phyloP scores from a whole-genome alignment of 164 flowering plant species.

The Chloranthus sessilifolius region DNA sequence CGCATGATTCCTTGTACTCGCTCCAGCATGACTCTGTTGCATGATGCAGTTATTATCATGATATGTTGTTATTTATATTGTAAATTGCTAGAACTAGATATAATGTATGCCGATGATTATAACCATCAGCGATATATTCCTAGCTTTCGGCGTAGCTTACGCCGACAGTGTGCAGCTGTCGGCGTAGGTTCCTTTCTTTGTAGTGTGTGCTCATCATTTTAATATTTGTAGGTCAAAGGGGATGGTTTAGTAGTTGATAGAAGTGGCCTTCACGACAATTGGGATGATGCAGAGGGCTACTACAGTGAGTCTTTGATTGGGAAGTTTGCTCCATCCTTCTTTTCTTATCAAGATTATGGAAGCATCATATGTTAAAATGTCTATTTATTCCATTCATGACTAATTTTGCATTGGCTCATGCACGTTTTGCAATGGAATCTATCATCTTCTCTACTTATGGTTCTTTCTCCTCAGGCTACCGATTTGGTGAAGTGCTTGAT shows the following conservation, averaged over 20 bases:
- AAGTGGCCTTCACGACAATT: constrained; percentile 90
- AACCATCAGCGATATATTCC: no score
- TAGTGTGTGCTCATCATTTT: background rate
- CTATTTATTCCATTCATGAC: background rate
- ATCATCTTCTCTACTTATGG: background rate
- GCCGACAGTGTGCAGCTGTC: no score
- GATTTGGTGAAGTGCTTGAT: constrained; percentile 96
- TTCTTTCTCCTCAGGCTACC: constrained; percentile 48
- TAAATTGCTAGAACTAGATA: no score
- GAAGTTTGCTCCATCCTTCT: background rate
- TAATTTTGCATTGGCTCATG: background rate
- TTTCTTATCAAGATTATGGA: background rate
- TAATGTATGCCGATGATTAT: no score
- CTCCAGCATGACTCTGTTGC: no score
- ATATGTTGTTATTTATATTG: no score
- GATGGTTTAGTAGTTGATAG: constrained; percentile 63
- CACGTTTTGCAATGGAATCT: background rate
- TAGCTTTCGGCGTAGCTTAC: no score
- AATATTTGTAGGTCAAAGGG: constrained; percentile 61
- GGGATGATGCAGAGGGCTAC: constrained; percentile 99
- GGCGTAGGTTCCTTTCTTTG: no score
- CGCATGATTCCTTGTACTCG: no score
- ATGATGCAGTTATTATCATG: no score
- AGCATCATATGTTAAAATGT: background rate
- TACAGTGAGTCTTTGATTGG: constrained; percentile 61